Evolutionary conservation across 257 asterid species (phyloP).

Genomic region (Solanum medicagineum): DNA sequence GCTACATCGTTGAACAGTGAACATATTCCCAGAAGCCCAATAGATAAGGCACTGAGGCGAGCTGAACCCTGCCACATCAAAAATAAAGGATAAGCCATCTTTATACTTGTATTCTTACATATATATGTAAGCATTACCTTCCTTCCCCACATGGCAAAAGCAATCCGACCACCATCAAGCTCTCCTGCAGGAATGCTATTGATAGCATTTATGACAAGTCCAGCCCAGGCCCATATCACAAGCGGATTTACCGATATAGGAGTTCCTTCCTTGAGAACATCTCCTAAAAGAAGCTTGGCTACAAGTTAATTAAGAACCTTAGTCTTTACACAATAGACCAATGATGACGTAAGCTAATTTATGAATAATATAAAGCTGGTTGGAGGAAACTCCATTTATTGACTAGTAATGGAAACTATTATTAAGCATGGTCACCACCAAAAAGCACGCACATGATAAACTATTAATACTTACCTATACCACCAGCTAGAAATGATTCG

Average conservation of each 20-base stretch:
- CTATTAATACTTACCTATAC: conserved; percentile 44
- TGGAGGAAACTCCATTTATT: background rate
- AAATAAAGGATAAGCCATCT: background rate
- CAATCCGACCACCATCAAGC: conserved; percentile 86
- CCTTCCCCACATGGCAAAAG: conserved; percentile 92
- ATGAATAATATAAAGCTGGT: background rate
- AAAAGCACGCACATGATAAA: background rate
- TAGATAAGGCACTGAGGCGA: conserved; percentile 56
- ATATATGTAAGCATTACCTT: conserved; percentile 38
- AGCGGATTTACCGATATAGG: conserved; percentile 81
- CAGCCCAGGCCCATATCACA: conserved; percentile 90
- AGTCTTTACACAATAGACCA: background rate
- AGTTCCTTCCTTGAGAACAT: conserved; percentile 75
- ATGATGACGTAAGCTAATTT: background rate
- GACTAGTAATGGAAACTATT: background rate
- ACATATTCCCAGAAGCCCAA: conserved; percentile 67
- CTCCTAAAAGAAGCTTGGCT: conserved; percentile 94
- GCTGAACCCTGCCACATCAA: conserved; percentile 45
- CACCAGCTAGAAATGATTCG: conserved; percentile 85
- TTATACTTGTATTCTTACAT: background rate
- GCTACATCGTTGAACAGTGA: conserved; percentile 79
- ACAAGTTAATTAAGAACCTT: conserved; percentile 9
- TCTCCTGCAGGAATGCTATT: conserved; percentile 98
- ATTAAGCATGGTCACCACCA: background rate
- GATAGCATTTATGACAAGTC: conserved; percentile 83